Base-by-base conservation (phyloP, 345 rosid species). In the Populus nigra region DNA sequence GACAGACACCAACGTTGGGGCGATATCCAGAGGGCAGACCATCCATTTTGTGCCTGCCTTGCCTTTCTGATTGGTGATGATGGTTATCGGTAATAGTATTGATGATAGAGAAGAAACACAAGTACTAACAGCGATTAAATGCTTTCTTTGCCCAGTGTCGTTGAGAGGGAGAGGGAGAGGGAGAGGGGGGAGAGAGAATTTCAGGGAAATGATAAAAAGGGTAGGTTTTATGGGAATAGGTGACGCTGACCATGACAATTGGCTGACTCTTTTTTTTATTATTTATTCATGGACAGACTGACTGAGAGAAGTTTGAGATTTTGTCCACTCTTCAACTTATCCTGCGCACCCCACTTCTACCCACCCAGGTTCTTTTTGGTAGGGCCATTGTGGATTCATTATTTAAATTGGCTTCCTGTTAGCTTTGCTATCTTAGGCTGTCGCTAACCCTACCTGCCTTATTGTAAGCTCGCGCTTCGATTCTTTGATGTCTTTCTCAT, bases 1-100 rank as follows among this genome's bases (percentile, higher is more conserved):
- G 94, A 80, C 97, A 92, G 83, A 96, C 92, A 75, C 99, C 99
- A 81, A 96, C 97, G 88, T 93, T 93, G 36, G 99, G 98, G 79
- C 99, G 98, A 81, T 96, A 96, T 69, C 99, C 98, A 47, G 93
- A 79, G 18, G 99, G 99, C 75, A 96, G 88, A 75, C 88, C 93
- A 81, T 96, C 99, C 98, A 89, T 87, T 73, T 18, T 59, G n/a
- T 20, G 50, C 25, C 53, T 49, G 33, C 43, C 33, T 65, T 36
- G 50, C 29, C 27, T 38, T 38, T 10, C 27, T 43, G 33, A 69
- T 23, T 38, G 36, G 36, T 33, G 47, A n/a, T 22, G 31, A 12
- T 11, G 12, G 50, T 69, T 12, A 43, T 20, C 36, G 25, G 38
- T 10, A 12, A 10, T 9, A 41, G 45, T 41, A 0, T 25, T 1